These are phyloP conservation scores for Tetradesmus lagerheimii DNA, from an alignment of 139 green algal species.

Conservation along the genomic window DNA sequence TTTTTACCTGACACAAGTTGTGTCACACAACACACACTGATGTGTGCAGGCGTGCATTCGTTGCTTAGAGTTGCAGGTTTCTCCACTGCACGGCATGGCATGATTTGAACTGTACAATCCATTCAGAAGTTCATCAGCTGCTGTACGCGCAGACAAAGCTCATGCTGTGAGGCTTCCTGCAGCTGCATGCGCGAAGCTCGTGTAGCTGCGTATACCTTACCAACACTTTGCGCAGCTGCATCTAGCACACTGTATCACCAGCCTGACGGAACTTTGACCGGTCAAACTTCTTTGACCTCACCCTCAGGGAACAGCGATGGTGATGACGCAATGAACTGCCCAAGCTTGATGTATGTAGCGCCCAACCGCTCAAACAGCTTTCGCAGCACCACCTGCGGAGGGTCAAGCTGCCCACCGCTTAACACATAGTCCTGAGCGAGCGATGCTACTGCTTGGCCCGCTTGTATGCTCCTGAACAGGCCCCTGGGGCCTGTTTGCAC, in stretches of 20 bases:
- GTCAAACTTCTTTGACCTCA: not conserved
- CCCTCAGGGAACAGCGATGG: constrained; percentile 94
- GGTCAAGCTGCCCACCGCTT: constrained; percentile 41
- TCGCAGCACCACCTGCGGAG: constrained; percentile 68
- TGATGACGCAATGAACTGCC: constrained; percentile 80
- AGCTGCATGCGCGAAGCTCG: too few relatives aligned
- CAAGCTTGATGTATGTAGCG: constrained; percentile 96
- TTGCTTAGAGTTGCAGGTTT: too few relatives aligned
- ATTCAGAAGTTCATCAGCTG: too few relatives aligned
- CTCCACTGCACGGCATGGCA: not conserved
- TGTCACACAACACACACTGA: too few relatives aligned
- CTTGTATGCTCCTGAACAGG: constrained; percentile 70
- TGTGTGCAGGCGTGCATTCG: too few relatives aligned
- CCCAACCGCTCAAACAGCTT: constrained; percentile 96
- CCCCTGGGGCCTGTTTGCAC: constrained; percentile 62
- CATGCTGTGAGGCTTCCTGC: too few relatives aligned
- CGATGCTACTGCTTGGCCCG: constrained; percentile 58
- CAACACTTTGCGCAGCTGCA: not conserved
- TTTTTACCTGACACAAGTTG: too few relatives aligned
- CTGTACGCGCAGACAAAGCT: too few relatives aligned
- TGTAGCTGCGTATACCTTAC: too few relatives aligned
- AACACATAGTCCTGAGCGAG: constrained; percentile 59
- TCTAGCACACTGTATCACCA: not conserved
- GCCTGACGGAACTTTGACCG: too few relatives aligned
- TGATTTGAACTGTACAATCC: too few relatives aligned